Evolutionary conservation across 1,284 basidiomycete genomes (phyloP).

Genomic region (Ustilago sp.): DNA sequence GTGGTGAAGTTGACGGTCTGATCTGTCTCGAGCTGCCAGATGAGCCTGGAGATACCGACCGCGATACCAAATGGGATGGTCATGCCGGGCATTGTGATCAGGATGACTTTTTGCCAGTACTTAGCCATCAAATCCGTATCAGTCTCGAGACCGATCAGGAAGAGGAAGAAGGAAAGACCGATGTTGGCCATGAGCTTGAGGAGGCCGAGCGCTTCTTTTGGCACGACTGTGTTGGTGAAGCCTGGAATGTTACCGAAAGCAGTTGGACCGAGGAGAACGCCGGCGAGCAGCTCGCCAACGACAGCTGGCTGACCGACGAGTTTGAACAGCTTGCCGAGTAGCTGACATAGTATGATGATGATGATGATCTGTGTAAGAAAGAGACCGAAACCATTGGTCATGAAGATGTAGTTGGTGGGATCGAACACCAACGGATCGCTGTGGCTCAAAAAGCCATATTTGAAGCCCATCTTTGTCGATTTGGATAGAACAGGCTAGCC

Average conservation of each 20-base stretch:
- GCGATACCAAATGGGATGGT: constrained; percentile 59
- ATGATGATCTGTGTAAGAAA: constrained; percentile 52
- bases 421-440: constrained; percentile 49
- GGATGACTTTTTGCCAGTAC: constrained; percentile 51
- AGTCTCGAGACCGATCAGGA: constrained; percentile 60
- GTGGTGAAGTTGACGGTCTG: constrained; percentile 53
- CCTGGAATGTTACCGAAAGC: constrained; percentile 54
- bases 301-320: constrained; percentile 50
- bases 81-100: constrained; percentile 59
- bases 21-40: constrained; percentile 50
- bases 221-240: constrained; percentile 51
- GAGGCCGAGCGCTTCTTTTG: constrained; percentile 33
- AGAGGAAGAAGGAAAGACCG: constrained; percentile 54
- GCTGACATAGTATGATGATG: constrained; percentile 52
- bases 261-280: constrained; percentile 54
- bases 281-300: constrained; percentile 54
- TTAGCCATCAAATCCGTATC: constrained; percentile 58
- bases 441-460: constrained; percentile 49
- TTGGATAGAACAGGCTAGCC: background rate
- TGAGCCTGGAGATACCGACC: constrained; percentile 52
- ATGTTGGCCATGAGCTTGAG: constrained; percentile 53
- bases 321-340: constrained; percentile 49
- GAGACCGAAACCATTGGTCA: constrained; percentile 54
- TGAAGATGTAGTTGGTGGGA: constrained; percentile 37
- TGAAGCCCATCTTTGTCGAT: constrained; percentile 14